Conservation (phyloP, 1,284 basidiomycete genomes). For the Sporisorium iseilematis-ciliati region DNA sequence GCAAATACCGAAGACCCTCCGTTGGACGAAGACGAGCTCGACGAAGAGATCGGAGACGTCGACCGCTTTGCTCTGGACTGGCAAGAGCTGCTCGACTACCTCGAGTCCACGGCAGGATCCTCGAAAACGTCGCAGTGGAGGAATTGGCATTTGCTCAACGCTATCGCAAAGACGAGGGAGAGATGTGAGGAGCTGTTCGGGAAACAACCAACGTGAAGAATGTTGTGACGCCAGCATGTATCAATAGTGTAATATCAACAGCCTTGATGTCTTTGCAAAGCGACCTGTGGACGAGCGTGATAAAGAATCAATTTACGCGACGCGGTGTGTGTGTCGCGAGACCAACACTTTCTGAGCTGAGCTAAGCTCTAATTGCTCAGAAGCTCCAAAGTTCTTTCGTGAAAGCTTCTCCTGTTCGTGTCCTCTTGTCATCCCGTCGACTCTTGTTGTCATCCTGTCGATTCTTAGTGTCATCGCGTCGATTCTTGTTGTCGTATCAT, state of each 20-base stretch:
- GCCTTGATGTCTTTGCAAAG: not conserved
- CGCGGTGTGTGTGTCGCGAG: slow-evolving; percentile 16
- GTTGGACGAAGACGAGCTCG: slow-evolving; percentile 13
- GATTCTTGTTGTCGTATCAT: too few relatives aligned
- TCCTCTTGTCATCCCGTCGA: not conserved
- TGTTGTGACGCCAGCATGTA: not conserved
- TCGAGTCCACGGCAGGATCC: slow-evolving; percentile 22
- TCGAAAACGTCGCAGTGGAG: slow-evolving; percentile 34
- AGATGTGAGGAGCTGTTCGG: slow-evolving; percentile 30
- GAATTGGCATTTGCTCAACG: slow-evolving; percentile 38
- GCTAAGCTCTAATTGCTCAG: not conserved
- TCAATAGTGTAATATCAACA: slow-evolving; percentile 4
- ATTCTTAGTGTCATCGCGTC: too few relatives aligned
- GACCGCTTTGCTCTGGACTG: slow-evolving; percentile 13
- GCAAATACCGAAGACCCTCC: not conserved
- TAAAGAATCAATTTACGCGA: slow-evolving; percentile 17
- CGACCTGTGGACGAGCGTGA: not conserved
- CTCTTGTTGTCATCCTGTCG: too few relatives aligned
- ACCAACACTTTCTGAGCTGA: slow-evolving; percentile 20
- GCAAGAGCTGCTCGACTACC: slow-evolving; percentile 17
- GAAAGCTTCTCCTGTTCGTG: not conserved
- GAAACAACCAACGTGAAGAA: not conserved
- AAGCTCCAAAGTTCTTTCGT: not conserved
- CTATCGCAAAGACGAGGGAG: slow-evolving; percentile 20
- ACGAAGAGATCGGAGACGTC: slow-evolving; percentile 13